A percentile compares a stretch with the other conserved stretches of the same genome.
phyloP scores from a whole-genome alignment of 345 rosid species.

The Gossypium bickii region DNA sequence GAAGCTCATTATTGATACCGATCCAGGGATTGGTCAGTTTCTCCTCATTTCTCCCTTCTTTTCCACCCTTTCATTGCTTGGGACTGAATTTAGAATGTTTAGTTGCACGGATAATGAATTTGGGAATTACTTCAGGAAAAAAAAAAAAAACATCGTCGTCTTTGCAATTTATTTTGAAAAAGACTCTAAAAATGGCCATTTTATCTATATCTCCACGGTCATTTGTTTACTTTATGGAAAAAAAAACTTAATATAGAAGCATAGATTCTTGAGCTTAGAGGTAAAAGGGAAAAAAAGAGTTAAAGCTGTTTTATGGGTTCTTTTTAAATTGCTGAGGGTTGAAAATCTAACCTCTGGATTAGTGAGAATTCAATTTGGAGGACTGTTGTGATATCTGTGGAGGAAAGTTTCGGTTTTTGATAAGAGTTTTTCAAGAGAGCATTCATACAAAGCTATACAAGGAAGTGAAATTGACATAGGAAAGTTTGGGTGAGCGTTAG shows the following conservation, averaged over 20 bases:
- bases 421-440: background rate
- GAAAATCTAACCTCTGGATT: background rate
- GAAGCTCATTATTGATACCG: slow-evolving; percentile 96
- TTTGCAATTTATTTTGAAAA: background rate
- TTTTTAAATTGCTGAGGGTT: background rate
- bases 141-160: background rate
- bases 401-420: background rate
- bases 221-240: no score
- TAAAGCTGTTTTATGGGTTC: background rate
- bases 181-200: background rate
- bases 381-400: background rate
- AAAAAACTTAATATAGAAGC: background rate
- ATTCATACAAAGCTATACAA: background rate
- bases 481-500: background rate
- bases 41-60: background rate
- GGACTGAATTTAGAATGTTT: background rate
- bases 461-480: background rate
- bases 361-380: background rate
- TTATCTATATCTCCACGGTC: background rate
- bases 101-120: background rate
- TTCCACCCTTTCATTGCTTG: background rate
- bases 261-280: background rate
- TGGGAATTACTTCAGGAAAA: background rate
- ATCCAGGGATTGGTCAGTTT: slow-evolving; percentile 92
- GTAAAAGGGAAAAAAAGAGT: background rate